phyloP scores from a whole-genome alignment of 331 rosid species.

The Cydonia oblonga region DNA sequence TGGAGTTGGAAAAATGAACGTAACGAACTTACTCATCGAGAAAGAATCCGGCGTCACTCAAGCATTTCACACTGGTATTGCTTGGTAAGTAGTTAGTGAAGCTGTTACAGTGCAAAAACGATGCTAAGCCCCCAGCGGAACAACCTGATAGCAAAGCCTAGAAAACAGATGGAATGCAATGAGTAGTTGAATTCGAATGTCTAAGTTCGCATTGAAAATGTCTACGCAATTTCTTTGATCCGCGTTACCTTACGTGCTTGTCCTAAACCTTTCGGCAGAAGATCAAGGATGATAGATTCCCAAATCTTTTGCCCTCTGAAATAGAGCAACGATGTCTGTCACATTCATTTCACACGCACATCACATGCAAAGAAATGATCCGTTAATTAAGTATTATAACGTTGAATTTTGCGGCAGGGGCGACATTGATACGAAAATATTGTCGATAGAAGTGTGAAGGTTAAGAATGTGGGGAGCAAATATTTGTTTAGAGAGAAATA shows the following conservation, averaged over 20 bases:
- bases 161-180: neutral
- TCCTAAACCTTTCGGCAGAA: constrained; percentile 72
- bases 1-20: neutral
- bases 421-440: no score
- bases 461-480: neutral
- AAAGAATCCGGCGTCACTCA: constrained; percentile 93
- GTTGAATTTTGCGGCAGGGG: no score
- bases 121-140: constrained; percentile 92
- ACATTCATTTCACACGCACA: constrained; percentile 13
- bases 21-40: constrained; percentile 36
- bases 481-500: neutral
- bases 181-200: neutral
- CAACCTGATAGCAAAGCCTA: constrained; percentile 85
- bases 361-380: neutral
- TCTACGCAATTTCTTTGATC: neutral
- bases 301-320: constrained; percentile 93
- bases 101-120: constrained; percentile 75
- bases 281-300: constrained; percentile 85
- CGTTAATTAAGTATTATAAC: neutral
- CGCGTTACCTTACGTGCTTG: constrained; percentile 45
- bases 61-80: constrained; percentile 65
- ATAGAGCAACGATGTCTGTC: constrained; percentile 67
- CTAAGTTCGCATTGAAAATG: neutral
- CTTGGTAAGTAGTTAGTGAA: constrained; percentile 56
- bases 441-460: no score